Base-by-base conservation (phyloP, 768 basidiomycete species). In the Termitomyces sp. region DNA sequence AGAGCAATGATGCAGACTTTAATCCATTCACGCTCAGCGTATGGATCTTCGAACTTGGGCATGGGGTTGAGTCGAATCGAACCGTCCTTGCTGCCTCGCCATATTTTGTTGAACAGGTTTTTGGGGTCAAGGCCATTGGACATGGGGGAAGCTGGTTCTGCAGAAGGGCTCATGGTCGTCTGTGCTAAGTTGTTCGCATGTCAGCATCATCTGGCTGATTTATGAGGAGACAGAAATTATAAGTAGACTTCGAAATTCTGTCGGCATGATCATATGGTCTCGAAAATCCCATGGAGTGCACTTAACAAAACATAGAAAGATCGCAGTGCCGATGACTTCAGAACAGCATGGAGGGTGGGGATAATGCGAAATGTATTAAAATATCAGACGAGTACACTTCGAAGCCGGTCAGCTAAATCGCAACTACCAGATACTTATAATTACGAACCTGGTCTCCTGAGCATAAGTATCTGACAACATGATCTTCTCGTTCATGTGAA, bases 401-500 rank as follows among this genome's bases (percentile, higher is more conserved):
- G 1, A 24, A 45, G 32, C n/a, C 4, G 3, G 44, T 57, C 44
- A 57, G 33, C 13, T 16, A 22, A 18, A 49, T 28, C 11, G 20
- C 32, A 18, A 52, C 13, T 36, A 44, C 24, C 45, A 36, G 16
- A 49, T 24, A 12, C 44, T 24, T 16, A 9, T 42, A 16, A 40
- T 36, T 7, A 58, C 36, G 36, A 32, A 58, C 46, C 57, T 36
- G 33, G 39, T 58, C 38, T 28, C 4, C 35, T 18, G 28, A 28
- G 28, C 28, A 28, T 28, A 28, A 2, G 28, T 28, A 51, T 44
- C 46, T 39, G 51, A 55, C 55, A 51, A 51, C 60, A 33, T 24
- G 12, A n/a, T 32, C 18, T n/a, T 51, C 38, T 15, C 45, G 20
- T 15, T 72, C 63, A 85, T 48, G 74, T 74, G 62, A 85, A 84